A percentile compares a stretch with the other conserved stretches of the same genome.
Conservation (phyloP, 441 rosid species). For the Gossypium davidsonii region DNA sequence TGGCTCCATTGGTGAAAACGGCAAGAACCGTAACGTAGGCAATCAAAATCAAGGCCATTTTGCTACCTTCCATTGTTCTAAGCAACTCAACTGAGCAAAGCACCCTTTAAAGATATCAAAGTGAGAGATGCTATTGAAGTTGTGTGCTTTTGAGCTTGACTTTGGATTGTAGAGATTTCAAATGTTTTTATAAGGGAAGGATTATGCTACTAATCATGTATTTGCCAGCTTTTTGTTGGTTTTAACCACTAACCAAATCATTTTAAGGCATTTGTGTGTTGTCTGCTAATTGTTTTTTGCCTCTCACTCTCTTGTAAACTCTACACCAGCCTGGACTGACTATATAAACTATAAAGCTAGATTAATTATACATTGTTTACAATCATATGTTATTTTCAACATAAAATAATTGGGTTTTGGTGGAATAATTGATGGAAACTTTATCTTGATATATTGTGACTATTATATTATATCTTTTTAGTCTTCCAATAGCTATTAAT, state of each 20-base stretch:
- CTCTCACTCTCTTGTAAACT: neutral
- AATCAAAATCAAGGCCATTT: constrained; percentile 21
- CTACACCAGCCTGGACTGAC: constrained; percentile 19
- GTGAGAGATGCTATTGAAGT: neutral
- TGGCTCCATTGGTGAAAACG: constrained; percentile 4
- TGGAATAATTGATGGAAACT: neutral
- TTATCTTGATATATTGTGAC: neutral
- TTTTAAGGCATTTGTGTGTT: constrained; percentile 14
- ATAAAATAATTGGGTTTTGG: constrained; percentile 3
- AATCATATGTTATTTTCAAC: neutral
- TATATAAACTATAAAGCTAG: neutral
- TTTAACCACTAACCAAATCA: constrained; percentile 27
- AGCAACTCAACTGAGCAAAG: neutral
- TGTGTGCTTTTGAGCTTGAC: neutral
- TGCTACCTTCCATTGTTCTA: constrained; percentile 26
- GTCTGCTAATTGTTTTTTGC: neutral
- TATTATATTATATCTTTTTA: neutral
- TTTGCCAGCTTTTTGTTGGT: constrained; percentile 25
- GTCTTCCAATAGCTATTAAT: neutral
- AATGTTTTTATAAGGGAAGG: constrained; percentile 4
- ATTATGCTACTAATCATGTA: constrained; percentile 7
- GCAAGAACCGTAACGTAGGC: constrained; percentile 20
- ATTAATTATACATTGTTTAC: neutral
- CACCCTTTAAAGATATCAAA: neutral
- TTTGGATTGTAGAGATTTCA: neutral